Evolutionary conservation across 257 asterid genomes (phyloP), one percentile per base, ranked within the genome.

Genomic region (Rehmannia glutinosa): DNA sequence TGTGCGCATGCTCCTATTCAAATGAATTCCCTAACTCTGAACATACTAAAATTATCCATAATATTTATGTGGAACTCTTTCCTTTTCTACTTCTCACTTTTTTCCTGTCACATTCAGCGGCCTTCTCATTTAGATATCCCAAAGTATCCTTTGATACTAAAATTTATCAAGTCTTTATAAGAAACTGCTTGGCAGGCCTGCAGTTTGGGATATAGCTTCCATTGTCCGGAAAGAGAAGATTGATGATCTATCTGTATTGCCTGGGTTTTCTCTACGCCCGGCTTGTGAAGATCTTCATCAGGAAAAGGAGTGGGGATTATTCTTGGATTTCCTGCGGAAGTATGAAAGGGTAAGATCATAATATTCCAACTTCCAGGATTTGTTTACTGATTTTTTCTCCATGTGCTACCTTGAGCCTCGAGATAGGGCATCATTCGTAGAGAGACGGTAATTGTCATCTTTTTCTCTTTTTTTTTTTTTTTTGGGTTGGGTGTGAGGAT

Each of bases 261-360:
- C 82, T 21, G 36, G 70, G 27, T 85, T 77, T 75, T 68, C 67
- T 62, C 63, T 89, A 33, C 13, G 12, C 23, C 80, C 85, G n/a
- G 86, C 85, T 32, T 62, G 68, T 63, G 85, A 85, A 79, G 81
- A 77, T 76, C 11, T 16, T 68, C 75, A 55, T 43, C 91, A 89
- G 83, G 70, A 80, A 77, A 80, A 7, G 23, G 97, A 89, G 74
- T 87, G 95, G 97, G 27, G 39, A 6, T 1, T 0, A 19, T 89
- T 89, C 84, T 58, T 80, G 72, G 42, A 30, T 57, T 80, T 58
- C 71, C 86, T 89, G 57, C 74, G 38, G 79, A 68, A 53, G 65
- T 0, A 78, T 68, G 58, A 82, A 7, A 83, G 51, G 87, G 97
- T 89, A 64, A 60, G 69, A 64, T 46, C 50, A 21, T 67, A 39